These are phyloP conservation scores for Cytospora chrysosperma DNA, from an alignment of 2,329 filamentous ascomycete genomes.

Conservation along the genomic window DNA sequence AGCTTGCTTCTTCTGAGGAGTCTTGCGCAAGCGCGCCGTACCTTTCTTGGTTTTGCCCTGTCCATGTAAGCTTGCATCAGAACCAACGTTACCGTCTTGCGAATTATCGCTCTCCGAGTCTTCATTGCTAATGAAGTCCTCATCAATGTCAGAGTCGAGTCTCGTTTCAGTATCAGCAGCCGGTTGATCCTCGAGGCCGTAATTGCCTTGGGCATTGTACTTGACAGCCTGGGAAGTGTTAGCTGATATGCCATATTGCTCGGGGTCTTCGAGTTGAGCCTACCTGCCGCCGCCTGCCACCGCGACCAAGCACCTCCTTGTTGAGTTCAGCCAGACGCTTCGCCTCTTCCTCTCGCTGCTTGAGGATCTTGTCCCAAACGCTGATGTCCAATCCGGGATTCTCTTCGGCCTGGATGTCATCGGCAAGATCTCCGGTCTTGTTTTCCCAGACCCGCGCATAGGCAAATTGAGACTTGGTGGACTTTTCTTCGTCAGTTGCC, in stretches of 20 bases:
- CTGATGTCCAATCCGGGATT: constrained; percentile 60
- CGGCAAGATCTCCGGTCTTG: constrained; percentile 66
- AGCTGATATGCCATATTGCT: background rate
- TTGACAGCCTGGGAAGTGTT: constrained; percentile 18
- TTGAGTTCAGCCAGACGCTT: constrained; percentile 67
- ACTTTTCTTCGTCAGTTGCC: constrained; percentile 55
- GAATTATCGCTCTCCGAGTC: constrained; percentile 16
- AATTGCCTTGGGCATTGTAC: constrained; percentile 15
- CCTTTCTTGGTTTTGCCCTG: constrained; percentile 21
- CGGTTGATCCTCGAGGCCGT: constrained; percentile 18
- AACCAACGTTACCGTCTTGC: constrained; percentile 15
- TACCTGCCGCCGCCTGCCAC: constrained; percentile 69
- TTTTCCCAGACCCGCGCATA: constrained; percentile 93
- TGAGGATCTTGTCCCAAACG: constrained; percentile 89
- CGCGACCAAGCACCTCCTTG: constrained; percentile 78
- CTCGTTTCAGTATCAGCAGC: constrained; percentile 1
- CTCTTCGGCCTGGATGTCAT: constrained; percentile 56
- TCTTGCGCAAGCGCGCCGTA: constrained; percentile 19
- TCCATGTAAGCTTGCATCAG: constrained; percentile 13
- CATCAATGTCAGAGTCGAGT: constrained; percentile 19
- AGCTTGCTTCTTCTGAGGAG: constrained; percentile 26
- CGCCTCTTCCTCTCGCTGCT: constrained; percentile 76
- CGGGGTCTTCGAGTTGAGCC: constrained; percentile 22
- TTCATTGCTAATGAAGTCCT: constrained; percentile 23
- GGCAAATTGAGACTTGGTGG: constrained; percentile 78